Conservation (phyloP, 148 eudicot species). For the Selenicereus undatus region DNA sequence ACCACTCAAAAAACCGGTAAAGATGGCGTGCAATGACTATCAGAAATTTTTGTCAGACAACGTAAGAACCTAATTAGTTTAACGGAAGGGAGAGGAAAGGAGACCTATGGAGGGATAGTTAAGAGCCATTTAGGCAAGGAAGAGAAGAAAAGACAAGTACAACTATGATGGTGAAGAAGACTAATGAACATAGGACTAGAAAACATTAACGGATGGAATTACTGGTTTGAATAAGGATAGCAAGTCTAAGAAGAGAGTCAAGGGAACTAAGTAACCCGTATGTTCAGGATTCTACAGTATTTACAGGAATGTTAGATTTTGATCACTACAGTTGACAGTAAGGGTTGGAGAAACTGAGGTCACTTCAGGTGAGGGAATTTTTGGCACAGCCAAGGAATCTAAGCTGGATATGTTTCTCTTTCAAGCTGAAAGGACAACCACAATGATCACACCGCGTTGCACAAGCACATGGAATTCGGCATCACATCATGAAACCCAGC, state of each 20-base stretch:
- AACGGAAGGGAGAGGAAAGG: slow-evolving; percentile 2
- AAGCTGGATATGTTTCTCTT: slow-evolving; percentile 21
- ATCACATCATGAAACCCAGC: slow-evolving; percentile 17
- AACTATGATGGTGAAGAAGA: slow-evolving; percentile 1
- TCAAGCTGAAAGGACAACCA: slow-evolving; percentile 10
- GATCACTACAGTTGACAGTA: slow-evolving; percentile 24
- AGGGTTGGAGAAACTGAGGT: slow-evolving; percentile 30
- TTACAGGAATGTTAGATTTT: slow-evolving; percentile 34
- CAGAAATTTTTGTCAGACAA: slow-evolving; percentile 23
- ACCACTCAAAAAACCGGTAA: slow-evolving; percentile 60
- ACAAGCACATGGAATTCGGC: slow-evolving; percentile 8
- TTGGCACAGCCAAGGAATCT: slow-evolving; percentile 16
- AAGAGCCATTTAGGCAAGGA: slow-evolving; percentile 24
- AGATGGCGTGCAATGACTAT: slow-evolving; percentile 27
- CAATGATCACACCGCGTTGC: neutral
- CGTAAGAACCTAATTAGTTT: slow-evolving; percentile 28
- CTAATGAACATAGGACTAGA: slow-evolving; percentile 10
- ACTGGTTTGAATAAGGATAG: slow-evolving; percentile 1
- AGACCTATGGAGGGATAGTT: slow-evolving; percentile 10
- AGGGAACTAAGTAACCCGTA: slow-evolving; percentile 18
- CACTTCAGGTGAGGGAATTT: slow-evolving; percentile 20
- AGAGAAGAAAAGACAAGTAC: neutral
- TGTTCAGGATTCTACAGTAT: slow-evolving; percentile 43
- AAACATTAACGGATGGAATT: neutral
- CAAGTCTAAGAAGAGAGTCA: neutral